Evolutionary conservation across 306 rosid species (phyloP).

Genomic region (Neltuma alba): DNA sequence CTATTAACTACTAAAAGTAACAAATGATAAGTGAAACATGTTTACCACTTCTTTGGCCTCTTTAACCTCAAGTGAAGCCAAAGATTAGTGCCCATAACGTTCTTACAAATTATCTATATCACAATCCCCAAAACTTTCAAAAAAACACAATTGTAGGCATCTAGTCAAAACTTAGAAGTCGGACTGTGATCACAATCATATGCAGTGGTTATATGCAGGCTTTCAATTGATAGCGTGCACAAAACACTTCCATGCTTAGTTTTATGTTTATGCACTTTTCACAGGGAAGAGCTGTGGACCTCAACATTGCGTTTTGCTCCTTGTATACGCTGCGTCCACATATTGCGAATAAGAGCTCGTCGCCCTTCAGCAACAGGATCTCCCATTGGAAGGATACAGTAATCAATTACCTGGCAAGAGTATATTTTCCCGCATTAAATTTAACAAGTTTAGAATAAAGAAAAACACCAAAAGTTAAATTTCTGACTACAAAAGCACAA

Average conservation of each 20-base stretch:
- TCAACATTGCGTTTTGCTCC: conserved; percentile 95
- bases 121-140: conserved; percentile 2
- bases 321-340: conserved; percentile 99
- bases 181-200: background rate
- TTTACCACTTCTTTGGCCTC: background rate
- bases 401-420: conserved; percentile 80
- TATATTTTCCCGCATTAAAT: conserved; percentile 25
- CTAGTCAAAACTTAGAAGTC: conserved; percentile 16
- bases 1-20: background rate
- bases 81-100: background rate
- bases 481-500: conserved; percentile 33
- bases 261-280: background rate
- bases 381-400: conserved; percentile 79
- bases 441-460: background rate
- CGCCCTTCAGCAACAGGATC: conserved; percentile 88
- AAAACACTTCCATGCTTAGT: conserved; percentile 13
- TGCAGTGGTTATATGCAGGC: background rate
- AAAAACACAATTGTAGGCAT: conserved; percentile 9
- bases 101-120: conserved; percentile 18
- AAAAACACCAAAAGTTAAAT: conserved; percentile 17
- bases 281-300: conserved; percentile 48
- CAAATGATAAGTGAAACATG: background rate
- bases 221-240: conserved; percentile 29
- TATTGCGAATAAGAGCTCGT: conserved; percentile 87
- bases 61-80: background rate